These are phyloP conservation scores for Passalora sequoiae DNA, from an alignment of 2,329 filamentous ascomycete species.

Conservation along the genomic window DNA sequence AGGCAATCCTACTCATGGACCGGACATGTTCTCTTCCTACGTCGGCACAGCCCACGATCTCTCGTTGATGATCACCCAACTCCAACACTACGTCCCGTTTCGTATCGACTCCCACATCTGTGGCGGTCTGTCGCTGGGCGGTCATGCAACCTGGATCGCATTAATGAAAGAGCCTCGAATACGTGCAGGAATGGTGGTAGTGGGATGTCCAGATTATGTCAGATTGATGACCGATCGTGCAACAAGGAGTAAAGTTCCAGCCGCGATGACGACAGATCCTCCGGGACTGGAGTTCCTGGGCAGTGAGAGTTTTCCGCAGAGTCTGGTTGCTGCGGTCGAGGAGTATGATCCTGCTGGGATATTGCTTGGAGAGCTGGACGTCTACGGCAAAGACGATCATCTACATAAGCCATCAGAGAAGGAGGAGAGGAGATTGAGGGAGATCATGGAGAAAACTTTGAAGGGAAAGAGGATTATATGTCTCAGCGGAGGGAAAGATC, in stretches of 20 bases:
- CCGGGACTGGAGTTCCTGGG: conserved; percentile 64
- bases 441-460: conserved; percentile 31
- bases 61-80: conserved; percentile 66
- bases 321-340: conserved; percentile 59
- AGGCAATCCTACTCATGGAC: conserved; percentile 75
- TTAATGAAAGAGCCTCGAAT: conserved; percentile 74
- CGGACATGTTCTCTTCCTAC: conserved; percentile 84
- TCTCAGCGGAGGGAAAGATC: conserved; percentile 63
- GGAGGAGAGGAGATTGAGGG: conserved; percentile 40
- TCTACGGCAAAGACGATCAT: conserved; percentile 26
- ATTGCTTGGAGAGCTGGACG: conserved; percentile 50
- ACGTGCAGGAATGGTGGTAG: conserved; percentile 69
- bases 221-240: conserved; percentile 78
- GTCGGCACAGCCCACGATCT: conserved; percentile 71
- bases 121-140: conserved; percentile 79
- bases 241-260: conserved; percentile 58
- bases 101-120: conserved; percentile 61
- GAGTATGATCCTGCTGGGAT: conserved; percentile 71
- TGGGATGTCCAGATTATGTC: conserved; percentile 86
- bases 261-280: conserved; percentile 44
- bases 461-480: conserved; percentile 60
- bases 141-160: conserved; percentile 80
- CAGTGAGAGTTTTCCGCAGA: conserved; percentile 67
- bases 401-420: conserved; percentile 39
- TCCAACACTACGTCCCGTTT: conserved; percentile 63